Conservation (phyloP, 495 filamentous ascomycete species). For the Aspergillus bridgeri region DNA sequence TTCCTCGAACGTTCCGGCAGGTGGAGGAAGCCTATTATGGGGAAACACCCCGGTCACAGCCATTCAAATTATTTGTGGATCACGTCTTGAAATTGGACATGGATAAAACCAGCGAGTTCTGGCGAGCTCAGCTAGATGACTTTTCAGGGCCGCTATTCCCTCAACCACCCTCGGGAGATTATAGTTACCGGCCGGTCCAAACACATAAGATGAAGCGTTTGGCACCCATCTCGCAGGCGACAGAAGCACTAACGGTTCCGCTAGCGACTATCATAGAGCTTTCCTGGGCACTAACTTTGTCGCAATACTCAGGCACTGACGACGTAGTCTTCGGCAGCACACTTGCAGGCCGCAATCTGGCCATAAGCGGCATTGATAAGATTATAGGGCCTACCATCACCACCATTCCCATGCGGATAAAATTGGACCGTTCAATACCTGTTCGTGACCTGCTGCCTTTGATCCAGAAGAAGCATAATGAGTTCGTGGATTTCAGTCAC, state of each 20-base stretch:
- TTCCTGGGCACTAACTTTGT: neutral
- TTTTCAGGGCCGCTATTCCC: neutral
- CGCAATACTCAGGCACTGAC: conserved; percentile 36
- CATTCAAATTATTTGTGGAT: neutral
- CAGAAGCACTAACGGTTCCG: neutral
- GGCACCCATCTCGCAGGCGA: neutral
- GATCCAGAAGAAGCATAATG: neutral
- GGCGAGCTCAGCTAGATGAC: neutral
- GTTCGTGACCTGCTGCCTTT: neutral
- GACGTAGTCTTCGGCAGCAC: conserved; percentile 50
- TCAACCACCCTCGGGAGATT: neutral
- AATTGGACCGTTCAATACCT: neutral
- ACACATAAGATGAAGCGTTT: neutral
- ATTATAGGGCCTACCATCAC: neutral
- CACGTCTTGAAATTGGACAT: neutral
- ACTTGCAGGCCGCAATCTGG: conserved; percentile 27
- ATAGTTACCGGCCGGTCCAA: neutral
- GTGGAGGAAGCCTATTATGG: neutral
- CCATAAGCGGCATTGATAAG: conserved; percentile 17
- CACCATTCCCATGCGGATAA: neutral
- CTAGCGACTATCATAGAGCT: neutral
- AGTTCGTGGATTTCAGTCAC: conserved; percentile 11
- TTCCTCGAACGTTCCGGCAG: neutral
- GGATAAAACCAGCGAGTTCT: neutral
- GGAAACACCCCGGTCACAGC: neutral